Conservation (phyloP, 352 stramenopile species). For the Pythium guiyangense region DNA sequence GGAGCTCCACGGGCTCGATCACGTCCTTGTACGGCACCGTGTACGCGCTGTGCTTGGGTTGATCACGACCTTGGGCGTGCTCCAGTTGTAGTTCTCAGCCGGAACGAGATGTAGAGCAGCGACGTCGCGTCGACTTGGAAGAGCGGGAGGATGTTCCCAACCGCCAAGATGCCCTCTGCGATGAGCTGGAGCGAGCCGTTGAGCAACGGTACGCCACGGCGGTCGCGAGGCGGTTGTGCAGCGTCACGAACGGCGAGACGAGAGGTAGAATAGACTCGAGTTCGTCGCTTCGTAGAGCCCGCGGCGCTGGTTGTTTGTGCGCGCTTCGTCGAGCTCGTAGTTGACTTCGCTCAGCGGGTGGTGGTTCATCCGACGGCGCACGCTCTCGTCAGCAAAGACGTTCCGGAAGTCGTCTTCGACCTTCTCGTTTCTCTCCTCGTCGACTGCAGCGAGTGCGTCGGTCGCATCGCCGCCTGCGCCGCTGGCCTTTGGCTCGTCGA, state of each 20-base stretch:
- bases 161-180: constrained; percentile 78
- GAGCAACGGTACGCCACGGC: constrained; percentile 82
- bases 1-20: constrained; percentile 63
- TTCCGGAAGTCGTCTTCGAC: constrained; percentile 81
- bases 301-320: constrained; percentile 65
- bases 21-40: constrained; percentile 76
- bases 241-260: constrained; percentile 79
- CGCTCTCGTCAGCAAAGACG: constrained; percentile 50
- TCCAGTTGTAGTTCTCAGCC: constrained; percentile 88
- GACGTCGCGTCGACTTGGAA: constrained; percentile 75
- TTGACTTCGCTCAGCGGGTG: constrained; percentile 68
- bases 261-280: constrained; percentile 81
- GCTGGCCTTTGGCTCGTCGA: constrained; percentile 34
- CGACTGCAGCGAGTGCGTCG: constrained; percentile 25
- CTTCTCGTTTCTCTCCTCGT: constrained; percentile 59
- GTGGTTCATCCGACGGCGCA: constrained; percentile 41
- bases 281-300: constrained; percentile 82
- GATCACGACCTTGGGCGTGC: constrained; percentile 68
- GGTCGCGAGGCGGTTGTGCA: constrained; percentile 81
- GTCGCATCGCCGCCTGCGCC: constrained; percentile 12
- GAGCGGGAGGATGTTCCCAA: constrained; percentile 76
- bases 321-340: constrained; percentile 77
- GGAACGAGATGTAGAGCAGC: constrained; percentile 77
- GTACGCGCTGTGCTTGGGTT: constrained; percentile 62
- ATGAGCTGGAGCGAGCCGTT: constrained; percentile 82